phyloP scores from a whole-genome alignment of 2,329 filamentous ascomycete genomes.

The Botrytis squamosa region DNA sequence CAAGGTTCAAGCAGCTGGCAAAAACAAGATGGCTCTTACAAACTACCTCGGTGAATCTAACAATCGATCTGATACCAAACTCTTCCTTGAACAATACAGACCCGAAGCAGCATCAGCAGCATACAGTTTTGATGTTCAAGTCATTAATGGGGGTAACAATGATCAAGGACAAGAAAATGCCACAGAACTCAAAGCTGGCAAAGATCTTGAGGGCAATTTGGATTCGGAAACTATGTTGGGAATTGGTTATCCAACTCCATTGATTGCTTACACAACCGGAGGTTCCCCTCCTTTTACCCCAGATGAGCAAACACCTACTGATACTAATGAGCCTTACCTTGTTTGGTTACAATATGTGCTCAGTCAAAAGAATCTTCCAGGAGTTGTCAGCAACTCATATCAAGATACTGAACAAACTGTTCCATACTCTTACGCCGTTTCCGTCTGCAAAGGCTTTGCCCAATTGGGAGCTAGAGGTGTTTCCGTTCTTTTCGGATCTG shows the following conservation, averaged over 20 bases:
- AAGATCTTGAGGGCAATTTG: conserved; percentile 51
- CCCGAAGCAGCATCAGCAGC: conserved; percentile 25
- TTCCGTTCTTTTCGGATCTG: conserved; percentile 51
- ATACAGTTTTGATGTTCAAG: conserved; percentile 19
- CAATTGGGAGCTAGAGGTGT: conserved; percentile 53
- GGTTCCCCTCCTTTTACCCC: conserved; percentile 53
- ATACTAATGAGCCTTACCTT: conserved; percentile 54
- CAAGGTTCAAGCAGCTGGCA: conserved; percentile 22
- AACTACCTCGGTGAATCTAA: conserved; percentile 33
- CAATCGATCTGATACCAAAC: conserved; percentile 31
- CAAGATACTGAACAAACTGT: conserved; percentile 57
- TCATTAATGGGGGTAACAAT: conserved; percentile 23
- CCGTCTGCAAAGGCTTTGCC: conserved; percentile 53
- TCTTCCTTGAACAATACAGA: conserved; percentile 31
- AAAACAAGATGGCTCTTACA: conserved; percentile 31
- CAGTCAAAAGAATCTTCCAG: conserved; percentile 46
- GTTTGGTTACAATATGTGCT: conserved; percentile 54
- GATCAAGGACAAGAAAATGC: conserved; percentile 25
- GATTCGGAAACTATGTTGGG: conserved; percentile 55
- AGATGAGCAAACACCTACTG: conserved; percentile 38
- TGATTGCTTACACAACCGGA: conserved; percentile 55
- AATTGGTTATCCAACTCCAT: conserved; percentile 52
- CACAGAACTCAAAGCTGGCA: conserved; percentile 24
- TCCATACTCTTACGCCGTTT: conserved; percentile 50
- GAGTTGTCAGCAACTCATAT: conserved; percentile 57